Percentiles rank a stretch among this genome's conserved stretches.
phyloP scores from a whole-genome alignment of 192 early-diverging fungal species.

The Paraglomus brasilianum region DNA sequence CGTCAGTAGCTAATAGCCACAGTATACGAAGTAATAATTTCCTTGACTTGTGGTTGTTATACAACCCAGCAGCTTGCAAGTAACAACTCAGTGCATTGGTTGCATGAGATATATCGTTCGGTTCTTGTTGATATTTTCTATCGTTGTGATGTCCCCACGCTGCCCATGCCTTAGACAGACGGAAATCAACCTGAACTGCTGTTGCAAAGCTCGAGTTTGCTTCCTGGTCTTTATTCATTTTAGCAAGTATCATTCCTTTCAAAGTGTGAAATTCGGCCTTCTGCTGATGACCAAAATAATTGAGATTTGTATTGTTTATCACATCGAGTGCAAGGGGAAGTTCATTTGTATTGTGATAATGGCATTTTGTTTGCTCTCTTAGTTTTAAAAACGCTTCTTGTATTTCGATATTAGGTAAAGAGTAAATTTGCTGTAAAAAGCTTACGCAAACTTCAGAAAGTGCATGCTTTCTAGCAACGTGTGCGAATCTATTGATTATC shows the following conservation, averaged over 20 bases:
- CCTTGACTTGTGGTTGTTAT: slow-evolving; percentile 81
- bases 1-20: slow-evolving; percentile 91
- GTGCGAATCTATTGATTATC: slow-evolving; percentile 99
- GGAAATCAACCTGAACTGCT: slow-evolving; percentile 86
- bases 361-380: slow-evolving; percentile 97
- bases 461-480: slow-evolving; percentile 93
- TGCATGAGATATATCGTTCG: slow-evolving; percentile 77
- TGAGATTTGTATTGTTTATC: slow-evolving; percentile 98
- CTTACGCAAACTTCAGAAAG: slow-evolving; percentile 92
- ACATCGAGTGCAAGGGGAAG: slow-evolving; percentile 92
- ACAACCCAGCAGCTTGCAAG: slow-evolving; percentile 88
- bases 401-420: slow-evolving; percentile 99
- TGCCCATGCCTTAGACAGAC: slow-evolving; percentile 93
- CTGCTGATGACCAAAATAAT: slow-evolving; percentile 89
- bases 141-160: slow-evolving; percentile 97
- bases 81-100: slow-evolving; percentile 94
- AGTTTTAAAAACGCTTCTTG: slow-evolving; percentile 98
- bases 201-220: slow-evolving; percentile 89
- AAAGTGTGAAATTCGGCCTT: slow-evolving; percentile 98
- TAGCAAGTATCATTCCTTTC: slow-evolving; percentile 92
- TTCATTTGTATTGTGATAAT: slow-evolving; percentile 87
- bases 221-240: slow-evolving; percentile 80
- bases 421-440: slow-evolving; percentile 95
- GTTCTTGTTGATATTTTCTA: slow-evolving; percentile 80
- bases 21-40: slow-evolving; percentile 91